These are phyloP conservation scores for Acanthamoeba castellanii DNA, from an alignment of 208 protist species.

Conservation along the genomic window DNA sequence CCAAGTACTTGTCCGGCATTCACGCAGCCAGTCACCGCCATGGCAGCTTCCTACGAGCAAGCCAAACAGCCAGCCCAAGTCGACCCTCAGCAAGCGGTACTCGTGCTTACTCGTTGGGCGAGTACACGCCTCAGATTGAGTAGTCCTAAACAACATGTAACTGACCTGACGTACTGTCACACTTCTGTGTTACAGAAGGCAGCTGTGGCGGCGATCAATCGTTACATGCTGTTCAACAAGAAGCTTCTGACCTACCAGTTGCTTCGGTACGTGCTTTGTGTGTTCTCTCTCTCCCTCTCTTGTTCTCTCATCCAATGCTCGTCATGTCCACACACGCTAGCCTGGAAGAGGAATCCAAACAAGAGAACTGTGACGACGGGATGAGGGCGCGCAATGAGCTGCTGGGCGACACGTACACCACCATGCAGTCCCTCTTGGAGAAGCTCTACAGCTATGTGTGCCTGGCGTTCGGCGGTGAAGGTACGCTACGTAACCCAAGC, in stretches of 20 bases:
- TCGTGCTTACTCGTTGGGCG: too few species aligned
- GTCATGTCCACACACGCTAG: neutral
- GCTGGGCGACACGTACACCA: slow-evolving; percentile 15
- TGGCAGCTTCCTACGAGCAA: slow-evolving; percentile 30
- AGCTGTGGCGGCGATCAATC: neutral
- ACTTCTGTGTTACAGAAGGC: neutral
- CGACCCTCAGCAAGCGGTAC: neutral
- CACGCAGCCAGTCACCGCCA: neutral
- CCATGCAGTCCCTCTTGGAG: slow-evolving; percentile 44
- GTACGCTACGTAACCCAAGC: neutral
- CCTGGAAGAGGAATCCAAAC: slow-evolving; percentile 47
- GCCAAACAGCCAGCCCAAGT: slow-evolving; percentile 8
- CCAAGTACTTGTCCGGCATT: slow-evolving; percentile 22
- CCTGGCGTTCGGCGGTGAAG: neutral
- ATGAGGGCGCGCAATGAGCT: slow-evolving; percentile 43
- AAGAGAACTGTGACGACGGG: slow-evolving; percentile 49
- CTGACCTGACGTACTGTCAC: neutral
- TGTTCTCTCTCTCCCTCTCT: neutral
- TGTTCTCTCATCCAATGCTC: neutral
- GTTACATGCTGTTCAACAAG: slow-evolving; percentile 60
- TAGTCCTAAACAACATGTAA: too few species aligned
- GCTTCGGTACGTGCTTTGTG: slow-evolving; percentile 1
- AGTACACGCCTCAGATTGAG: too few species aligned
- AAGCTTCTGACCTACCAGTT: slow-evolving; percentile 59
- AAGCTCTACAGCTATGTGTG: slow-evolving; percentile 47